A percentile compares a stretch with the other conserved stretches of the same genome.
Evolutionary conservation across 352 stramenopile genomes (phyloP).

Genomic region (Globisporangium splendens): DNA sequence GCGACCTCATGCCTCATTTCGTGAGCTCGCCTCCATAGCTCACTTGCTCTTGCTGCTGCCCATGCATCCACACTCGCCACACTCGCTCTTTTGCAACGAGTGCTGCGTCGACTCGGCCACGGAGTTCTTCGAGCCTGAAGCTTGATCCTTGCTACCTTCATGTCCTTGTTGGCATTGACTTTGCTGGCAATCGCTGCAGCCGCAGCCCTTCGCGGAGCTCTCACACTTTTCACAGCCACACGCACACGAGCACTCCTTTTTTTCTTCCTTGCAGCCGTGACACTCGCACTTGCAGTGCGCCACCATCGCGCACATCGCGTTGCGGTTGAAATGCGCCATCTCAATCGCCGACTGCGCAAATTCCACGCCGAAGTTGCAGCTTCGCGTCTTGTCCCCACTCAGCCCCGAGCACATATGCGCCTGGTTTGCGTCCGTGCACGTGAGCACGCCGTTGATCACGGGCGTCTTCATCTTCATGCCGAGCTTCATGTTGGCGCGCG

Average conservation of each 20-base stretch:
- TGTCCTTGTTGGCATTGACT: neutral
- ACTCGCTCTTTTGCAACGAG: constrained; percentile 10
- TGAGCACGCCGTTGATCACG: constrained; percentile 22
- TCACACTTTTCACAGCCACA: neutral
- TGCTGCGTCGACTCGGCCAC: constrained; percentile 1
- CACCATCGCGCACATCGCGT: constrained; percentile 1
- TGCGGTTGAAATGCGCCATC: constrained; percentile 75
- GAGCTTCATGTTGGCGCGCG: constrained; percentile 23
- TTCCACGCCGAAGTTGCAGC: constrained; percentile 84
- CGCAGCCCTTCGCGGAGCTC: neutral
- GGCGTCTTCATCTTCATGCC: constrained; percentile 21
- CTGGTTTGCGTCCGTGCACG: constrained; percentile 12
- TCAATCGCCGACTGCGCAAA: constrained; percentile 91
- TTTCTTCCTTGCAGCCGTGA: constrained; percentile 1
- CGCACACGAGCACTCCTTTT: neutral
- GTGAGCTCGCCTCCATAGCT: neutral
- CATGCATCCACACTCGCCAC: constrained; percentile 6
- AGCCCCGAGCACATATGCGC: constrained; percentile 14
- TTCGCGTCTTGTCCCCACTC: constrained; percentile 6
- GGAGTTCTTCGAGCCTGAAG: neutral
- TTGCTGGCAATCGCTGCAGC: neutral
- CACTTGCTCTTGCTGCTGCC: neutral
- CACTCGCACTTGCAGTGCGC: constrained; percentile 12
- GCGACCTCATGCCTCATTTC: too few species aligned
- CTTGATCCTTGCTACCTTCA: neutral